Evolutionary conservation across 495 filamentous ascomycete genomes (phyloP).

Genomic region (Aspergillus leporis): DNA sequence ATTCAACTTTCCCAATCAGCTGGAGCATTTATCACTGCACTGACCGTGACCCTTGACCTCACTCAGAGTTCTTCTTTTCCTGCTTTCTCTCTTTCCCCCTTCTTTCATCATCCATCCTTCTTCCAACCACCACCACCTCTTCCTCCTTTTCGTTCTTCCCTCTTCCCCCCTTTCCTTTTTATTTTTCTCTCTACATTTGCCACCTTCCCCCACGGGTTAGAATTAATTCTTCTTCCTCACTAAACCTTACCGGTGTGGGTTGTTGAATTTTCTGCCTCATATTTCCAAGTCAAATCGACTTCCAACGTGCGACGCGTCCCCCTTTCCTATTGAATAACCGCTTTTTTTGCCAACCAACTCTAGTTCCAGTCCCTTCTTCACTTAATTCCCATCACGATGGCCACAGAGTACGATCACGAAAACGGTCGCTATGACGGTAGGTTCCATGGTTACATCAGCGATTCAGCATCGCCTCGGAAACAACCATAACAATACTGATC

Average conservation of each 20-base stretch:
- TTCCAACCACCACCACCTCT: constrained; percentile 1
- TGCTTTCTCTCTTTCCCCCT: constrained; percentile 12
- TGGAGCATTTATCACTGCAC: constrained; percentile 18
- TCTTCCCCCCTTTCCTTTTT: constrained; percentile 12
- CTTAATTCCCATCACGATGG: constrained; percentile 35
- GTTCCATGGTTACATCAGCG: constrained; percentile 27
- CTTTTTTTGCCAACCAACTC: constrained; percentile 14
- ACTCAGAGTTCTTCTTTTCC: constrained; percentile 9
- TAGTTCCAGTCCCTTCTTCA: constrained; percentile 20
- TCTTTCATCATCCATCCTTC: constrained; percentile 3
- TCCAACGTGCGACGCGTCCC: constrained; percentile 11
- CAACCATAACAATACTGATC: constrained; percentile 26
- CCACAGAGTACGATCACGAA: constrained; percentile 85
- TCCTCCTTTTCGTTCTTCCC: constrained; percentile 15
- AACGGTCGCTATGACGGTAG: constrained; percentile 85
- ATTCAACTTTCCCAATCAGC: constrained; percentile 30
- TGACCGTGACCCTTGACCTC: constrained; percentile 3
- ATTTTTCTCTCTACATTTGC: constrained; percentile 9
- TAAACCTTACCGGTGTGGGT: constrained; percentile 6
- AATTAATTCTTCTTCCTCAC: not conserved
- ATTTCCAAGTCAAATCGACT: not conserved
- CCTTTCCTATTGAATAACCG: constrained; percentile 1
- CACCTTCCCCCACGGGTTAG: constrained; percentile 1
- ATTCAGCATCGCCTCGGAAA: constrained; percentile 10
- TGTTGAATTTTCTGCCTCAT: constrained; percentile 17